Percentiles rank a stretch among this genome's conserved stretches.
phyloP scores from a whole-genome alignment of 1,284 basidiomycete species.

The Afroboletus lepidellus region DNA sequence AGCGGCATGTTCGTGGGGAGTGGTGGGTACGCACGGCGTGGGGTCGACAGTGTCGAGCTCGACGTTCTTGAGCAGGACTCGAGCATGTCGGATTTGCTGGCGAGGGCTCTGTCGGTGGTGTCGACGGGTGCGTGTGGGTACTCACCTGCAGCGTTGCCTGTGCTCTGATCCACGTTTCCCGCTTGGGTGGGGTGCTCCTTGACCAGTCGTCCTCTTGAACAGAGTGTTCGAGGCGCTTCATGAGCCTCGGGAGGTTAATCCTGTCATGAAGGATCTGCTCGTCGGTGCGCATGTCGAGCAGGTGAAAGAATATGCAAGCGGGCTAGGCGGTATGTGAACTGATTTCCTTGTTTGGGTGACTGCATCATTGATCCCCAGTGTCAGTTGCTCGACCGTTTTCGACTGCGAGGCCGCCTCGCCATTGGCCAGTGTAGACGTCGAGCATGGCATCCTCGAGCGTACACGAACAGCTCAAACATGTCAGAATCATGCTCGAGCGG shows the following conservation, averaged over 20 bases:
- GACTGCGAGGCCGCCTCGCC: background rate
- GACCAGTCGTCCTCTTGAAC: constrained; percentile 51
- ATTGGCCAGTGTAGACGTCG: background rate
- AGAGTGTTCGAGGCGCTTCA: constrained; percentile 60
- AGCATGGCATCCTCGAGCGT: constrained; percentile 25
- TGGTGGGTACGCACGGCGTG: constrained; percentile 40
- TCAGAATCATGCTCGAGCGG: constrained; percentile 23
- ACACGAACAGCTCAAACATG: constrained; percentile 19
- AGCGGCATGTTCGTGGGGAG: background rate
- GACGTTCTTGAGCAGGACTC: constrained; percentile 55
- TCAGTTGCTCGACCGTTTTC: constrained; percentile 1
- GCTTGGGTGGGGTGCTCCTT: constrained; percentile 30
- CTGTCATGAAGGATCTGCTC: constrained; percentile 57
- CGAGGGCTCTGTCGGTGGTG: background rate
- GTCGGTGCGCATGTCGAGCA: constrained; percentile 27
- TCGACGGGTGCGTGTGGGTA: background rate
- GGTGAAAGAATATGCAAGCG: background rate
- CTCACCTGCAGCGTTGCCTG: constrained; percentile 58
- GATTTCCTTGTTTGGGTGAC: constrained; percentile 19
- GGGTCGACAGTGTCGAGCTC: constrained; percentile 47
- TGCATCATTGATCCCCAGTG: constrained; percentile 17
- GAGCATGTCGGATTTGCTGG: constrained; percentile 65
- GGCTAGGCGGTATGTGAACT: constrained; percentile 16
- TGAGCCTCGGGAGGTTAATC: constrained; percentile 63
- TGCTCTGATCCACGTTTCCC: constrained; percentile 54